phyloP scores from a whole-genome alignment of 352 stramenopile genomes.

The Globisporangium middletonii region DNA sequence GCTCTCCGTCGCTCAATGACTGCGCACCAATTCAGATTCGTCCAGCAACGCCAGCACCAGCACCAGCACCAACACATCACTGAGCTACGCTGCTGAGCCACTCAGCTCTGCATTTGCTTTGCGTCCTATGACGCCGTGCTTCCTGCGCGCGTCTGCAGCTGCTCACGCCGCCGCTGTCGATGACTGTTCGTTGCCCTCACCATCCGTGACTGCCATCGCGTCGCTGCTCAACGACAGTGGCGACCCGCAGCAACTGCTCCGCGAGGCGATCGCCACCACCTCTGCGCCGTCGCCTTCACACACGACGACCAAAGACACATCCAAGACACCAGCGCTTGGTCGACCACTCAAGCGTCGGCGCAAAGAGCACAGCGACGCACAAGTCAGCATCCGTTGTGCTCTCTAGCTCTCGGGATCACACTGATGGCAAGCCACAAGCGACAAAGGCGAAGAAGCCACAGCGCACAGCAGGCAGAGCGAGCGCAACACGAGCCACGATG shows the following conservation, averaged over 20 bases:
- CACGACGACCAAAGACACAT: background rate
- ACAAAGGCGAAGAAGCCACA: no score
- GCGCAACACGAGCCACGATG: no score
- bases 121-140: background rate
- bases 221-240: conserved; percentile 4
- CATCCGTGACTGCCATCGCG: background rate
- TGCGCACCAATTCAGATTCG: no score
- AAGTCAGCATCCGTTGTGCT: no score
- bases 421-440: no score
- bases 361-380: no score
- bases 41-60: background rate
- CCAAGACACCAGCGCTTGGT: background rate
- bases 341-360: background rate
- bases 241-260: conserved; percentile 4
- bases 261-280: background rate
- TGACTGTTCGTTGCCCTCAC: background rate
- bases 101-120: background rate
- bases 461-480: no score
- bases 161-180: background rate
- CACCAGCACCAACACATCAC: background rate
- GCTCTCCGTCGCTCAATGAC: no score
- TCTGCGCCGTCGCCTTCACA: background rate
- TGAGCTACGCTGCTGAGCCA: background rate
- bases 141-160: background rate
- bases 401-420: no score